A percentile compares a stretch with the other conserved stretches of the same genome.
These are phyloP conservation scores for Pyrenophora tritici-repentis DNA, from an alignment of 2,329 filamentous ascomycete species.

Conservation along the genomic window DNA sequence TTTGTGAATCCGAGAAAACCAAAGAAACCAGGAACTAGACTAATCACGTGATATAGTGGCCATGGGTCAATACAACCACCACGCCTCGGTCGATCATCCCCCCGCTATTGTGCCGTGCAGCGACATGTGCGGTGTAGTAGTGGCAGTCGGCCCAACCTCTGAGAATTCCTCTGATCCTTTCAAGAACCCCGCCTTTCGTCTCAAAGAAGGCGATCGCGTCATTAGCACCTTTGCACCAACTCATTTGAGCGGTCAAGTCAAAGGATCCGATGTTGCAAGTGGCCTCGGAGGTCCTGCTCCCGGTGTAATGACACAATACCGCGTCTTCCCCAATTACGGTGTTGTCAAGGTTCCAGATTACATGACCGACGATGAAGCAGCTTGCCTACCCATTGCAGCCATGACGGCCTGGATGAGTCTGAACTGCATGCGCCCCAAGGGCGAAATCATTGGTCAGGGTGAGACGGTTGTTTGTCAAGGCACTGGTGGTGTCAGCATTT, in stretches of 20 bases:
- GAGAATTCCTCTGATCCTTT: slow-evolving; percentile 51
- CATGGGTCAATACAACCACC: slow-evolving; percentile 70
- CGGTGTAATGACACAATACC: slow-evolving; percentile 64
- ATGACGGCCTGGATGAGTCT: slow-evolving; percentile 70
- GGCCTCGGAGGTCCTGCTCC: slow-evolving; percentile 65
- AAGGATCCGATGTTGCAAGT: slow-evolving; percentile 58
- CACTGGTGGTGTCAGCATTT: slow-evolving; percentile 52
- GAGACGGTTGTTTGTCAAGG: slow-evolving; percentile 50
- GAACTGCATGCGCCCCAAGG: slow-evolving; percentile 63
- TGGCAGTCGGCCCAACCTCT: slow-evolving; percentile 52
- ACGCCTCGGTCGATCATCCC: slow-evolving; percentile 56
- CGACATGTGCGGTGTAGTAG: slow-evolving; percentile 70
- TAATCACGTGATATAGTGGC: slow-evolving; percentile 54
- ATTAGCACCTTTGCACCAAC: slow-evolving; percentile 65
- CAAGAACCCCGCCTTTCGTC: slow-evolving; percentile 46
- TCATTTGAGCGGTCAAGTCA: slow-evolving; percentile 64
- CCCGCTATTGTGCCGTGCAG: slow-evolving; percentile 65
- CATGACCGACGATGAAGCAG: slow-evolving; percentile 63
- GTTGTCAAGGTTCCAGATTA: slow-evolving; percentile 63
- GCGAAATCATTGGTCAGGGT: slow-evolving; percentile 53
- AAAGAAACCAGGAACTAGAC: background rate
- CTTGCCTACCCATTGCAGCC: slow-evolving; percentile 64
- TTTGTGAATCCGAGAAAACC: slow-evolving; percentile 12
- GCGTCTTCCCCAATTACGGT: slow-evolving; percentile 62
- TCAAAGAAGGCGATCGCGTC: slow-evolving; percentile 64